These are phyloP conservation scores for Jimgerdemannia lactiflua DNA, from an alignment of 192 early-diverging fungal species.

Conservation along the genomic window DNA sequence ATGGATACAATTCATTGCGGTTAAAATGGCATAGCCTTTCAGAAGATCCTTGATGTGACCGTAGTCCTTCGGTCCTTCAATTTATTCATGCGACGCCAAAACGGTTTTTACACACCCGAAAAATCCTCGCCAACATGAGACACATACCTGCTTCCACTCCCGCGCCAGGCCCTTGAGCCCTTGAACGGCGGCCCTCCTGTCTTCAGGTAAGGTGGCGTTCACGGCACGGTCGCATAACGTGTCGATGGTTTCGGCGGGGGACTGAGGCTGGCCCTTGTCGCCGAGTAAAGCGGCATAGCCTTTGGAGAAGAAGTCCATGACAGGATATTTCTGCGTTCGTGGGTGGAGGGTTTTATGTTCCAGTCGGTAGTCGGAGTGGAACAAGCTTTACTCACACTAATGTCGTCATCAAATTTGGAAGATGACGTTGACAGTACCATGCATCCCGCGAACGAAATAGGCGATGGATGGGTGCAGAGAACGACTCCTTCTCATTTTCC, in stretches of 20 bases:
- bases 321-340: too few species aligned
- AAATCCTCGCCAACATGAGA: not conserved
- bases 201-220: constrained; percentile 86
- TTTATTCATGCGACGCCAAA: too few species aligned
- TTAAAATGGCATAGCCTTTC: not conserved
- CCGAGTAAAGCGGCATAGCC: constrained; percentile 63
- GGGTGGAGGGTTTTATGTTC: too few species aligned
- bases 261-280: constrained; percentile 59
- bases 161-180: constrained; percentile 82
- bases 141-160: constrained; percentile 71
- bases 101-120: too few species aligned
- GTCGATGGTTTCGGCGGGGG: constrained; percentile 75
- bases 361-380: too few species aligned
- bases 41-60: not conserved
- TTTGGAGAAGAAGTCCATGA: constrained; percentile 60
- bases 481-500: not conserved
- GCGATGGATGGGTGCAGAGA: not conserved
- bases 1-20: too few species aligned
- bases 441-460: not conserved
- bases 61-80: too few species aligned
- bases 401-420: not conserved
- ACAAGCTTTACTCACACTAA: not conserved
- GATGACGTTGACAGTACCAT: not conserved
- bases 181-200: constrained; percentile 82
- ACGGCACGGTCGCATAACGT: constrained; percentile 80